Evolutionary conservation across 2,329 filamentous ascomycete species (phyloP).

Genomic region (Helotiales sp.): DNA sequence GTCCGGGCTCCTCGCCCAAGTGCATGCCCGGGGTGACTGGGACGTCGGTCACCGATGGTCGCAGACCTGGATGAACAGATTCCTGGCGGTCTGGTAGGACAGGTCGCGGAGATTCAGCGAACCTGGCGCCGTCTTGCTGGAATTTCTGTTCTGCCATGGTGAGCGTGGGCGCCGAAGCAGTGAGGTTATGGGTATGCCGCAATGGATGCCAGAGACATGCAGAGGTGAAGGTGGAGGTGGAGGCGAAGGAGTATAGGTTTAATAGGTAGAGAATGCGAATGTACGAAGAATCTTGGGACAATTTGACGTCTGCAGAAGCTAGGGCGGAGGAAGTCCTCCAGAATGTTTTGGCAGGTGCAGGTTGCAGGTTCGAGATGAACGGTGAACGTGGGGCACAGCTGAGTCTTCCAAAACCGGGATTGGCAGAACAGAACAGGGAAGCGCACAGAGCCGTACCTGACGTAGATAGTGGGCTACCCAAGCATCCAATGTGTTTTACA

Average conservation of each 20-base stretch:
- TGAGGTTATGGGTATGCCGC: not conserved
- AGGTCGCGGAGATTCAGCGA: slow-evolving; percentile 26
- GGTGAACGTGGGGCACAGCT: not conserved
- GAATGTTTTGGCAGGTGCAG: not conserved
- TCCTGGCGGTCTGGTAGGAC: slow-evolving; percentile 18
- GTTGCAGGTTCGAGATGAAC: not conserved
- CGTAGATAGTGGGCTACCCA: too few species aligned
- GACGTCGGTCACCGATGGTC: slow-evolving; percentile 27
- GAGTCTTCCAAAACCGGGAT: not conserved
- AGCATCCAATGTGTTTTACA: not conserved
- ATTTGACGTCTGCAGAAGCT: not conserved
- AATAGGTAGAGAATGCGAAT: not conserved
- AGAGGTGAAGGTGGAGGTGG: not conserved
- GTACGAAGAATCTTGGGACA: not conserved
- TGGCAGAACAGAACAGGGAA: not conserved
- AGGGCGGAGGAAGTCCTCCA: not conserved
- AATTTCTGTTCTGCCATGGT: slow-evolving; percentile 22
- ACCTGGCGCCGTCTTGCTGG: slow-evolving; percentile 8
- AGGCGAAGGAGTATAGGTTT: not conserved
- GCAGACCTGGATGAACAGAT: slow-evolving; percentile 31
- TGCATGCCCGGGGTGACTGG: slow-evolving; percentile 34
- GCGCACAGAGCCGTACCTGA: not conserved
- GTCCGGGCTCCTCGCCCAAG: slow-evolving; percentile 22
- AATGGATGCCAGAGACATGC: not conserved
- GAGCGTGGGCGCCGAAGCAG: slow-evolving; percentile 2